Base-by-base conservation (phyloP, 2,329 filamentous ascomycete species). In the Exophiala xenobiotica region DNA sequence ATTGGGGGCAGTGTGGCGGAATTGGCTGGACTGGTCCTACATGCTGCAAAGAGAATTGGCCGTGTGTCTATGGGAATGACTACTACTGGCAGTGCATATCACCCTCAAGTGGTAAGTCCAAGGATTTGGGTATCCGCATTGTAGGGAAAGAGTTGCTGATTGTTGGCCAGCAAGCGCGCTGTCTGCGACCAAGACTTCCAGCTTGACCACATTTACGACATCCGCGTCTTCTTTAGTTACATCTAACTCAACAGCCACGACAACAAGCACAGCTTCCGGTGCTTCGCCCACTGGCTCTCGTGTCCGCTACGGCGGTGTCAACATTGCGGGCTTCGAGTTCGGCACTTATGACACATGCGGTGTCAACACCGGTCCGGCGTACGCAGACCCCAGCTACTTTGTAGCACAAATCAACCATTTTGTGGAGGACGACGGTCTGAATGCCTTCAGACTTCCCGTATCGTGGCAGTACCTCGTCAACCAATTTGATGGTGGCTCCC, bases 381-480 rank as follows among this genome's bases (percentile, higher is more conserved):
- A 52, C 26, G 49, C 42, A 11, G 24, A 47, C 24, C 23, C 49
- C 18, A 47, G 8, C n/a, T 68, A 69, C 45, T 78, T 75, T 8
- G 66, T 70, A 3, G 70, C 63, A 2, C 78, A 81, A 60, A 81
- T 82, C 72, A 68, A 77, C 47, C 80, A 83, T 60, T 83, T 82
- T 56, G 69, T 75, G 46, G 71, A 71, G 11, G 72, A 78, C 38
- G 74, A 79, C 60, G 70, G 72, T 41, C 68, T 83, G 46, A 83
- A 82, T 61, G 68, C 79, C 29, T 78, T 82, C 65, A 76, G 80
- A 29, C 69, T 85, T 6, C 79, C 79, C 1, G 74, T 80, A 1
- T 71, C 72, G 12, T 85, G 81, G 82, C 81, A 85, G 59, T 83
- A 75, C 58, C 73, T 85, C n/a, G 69, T 77, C 50, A 77, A 77